These are phyloP conservation scores for Hypoxylon sp. DNA, from an alignment of 2,329 filamentous ascomycete genomes.

Conservation along the genomic window DNA sequence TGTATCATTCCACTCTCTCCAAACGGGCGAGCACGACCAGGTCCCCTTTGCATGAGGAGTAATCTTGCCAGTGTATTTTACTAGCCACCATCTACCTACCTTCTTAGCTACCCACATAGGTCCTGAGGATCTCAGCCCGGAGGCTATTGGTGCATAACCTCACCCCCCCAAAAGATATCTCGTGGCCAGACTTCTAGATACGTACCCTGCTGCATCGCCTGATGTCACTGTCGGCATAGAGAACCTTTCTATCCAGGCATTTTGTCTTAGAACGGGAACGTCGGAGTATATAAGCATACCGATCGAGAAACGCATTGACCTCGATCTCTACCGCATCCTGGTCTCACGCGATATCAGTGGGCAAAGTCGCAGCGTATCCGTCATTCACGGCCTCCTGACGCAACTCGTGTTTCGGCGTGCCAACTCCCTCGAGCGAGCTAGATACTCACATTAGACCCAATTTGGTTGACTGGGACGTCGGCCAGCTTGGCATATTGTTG, in stretches of 20 bases:
- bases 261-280: constrained; percentile 14
- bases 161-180: not conserved
- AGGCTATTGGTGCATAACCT: constrained; percentile 1
- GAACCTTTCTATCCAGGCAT: constrained; percentile 29
- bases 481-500: constrained; percentile 14
- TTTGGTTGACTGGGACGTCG: constrained; percentile 13
- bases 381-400: constrained; percentile 42
- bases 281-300: constrained; percentile 30
- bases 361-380: constrained; percentile 23
- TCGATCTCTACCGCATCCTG: constrained; percentile 23
- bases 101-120: not conserved
- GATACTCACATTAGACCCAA: constrained; percentile 18
- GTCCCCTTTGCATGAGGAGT: constrained; percentile 20
- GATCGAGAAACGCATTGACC: constrained; percentile 30
- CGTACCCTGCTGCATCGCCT: not conserved
- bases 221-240: constrained; percentile 26
- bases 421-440: constrained; percentile 34
- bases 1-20: constrained; percentile 25
- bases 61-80: constrained; percentile 1
- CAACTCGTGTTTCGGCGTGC: constrained; percentile 44
- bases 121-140: constrained; percentile 1
- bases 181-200: constrained; percentile 7
- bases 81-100: not conserved
- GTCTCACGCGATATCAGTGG: constrained; percentile 29
- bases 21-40: constrained; percentile 10